A percentile compares a stretch with the other conserved stretches of the same genome.
Conservation (phyloP, 495 filamentous ascomycete species). For the Tuber indicum region DNA sequence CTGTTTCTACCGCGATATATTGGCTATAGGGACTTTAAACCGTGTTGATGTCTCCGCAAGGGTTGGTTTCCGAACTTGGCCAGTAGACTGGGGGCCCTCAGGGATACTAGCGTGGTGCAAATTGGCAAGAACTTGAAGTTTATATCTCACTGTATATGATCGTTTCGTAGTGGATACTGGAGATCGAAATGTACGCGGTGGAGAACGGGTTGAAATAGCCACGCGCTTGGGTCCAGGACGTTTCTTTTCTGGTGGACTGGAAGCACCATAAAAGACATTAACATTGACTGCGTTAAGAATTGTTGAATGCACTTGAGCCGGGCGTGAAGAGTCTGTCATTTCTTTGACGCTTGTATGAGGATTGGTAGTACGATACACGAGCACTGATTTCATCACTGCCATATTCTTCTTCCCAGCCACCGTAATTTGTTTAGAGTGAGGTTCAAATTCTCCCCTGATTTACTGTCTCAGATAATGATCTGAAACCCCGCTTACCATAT, state of each 20-base stretch:
- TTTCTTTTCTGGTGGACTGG: not conserved
- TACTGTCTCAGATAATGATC: not conserved
- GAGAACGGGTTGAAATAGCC: rapidly evolving
- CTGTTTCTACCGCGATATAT: not conserved
- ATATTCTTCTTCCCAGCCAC: not conserved
- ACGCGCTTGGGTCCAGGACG: not conserved
- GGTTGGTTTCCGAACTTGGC: not conserved
- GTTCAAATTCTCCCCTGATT: not conserved
- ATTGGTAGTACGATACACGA: not conserved
- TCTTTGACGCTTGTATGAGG: not conserved
- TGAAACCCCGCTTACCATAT: not conserved
- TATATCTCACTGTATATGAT: not conserved
- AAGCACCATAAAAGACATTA: not conserved
- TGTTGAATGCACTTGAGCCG: not conserved
- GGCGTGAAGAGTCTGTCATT: not conserved
- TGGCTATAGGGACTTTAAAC: not conserved
- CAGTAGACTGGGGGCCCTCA: not conserved
- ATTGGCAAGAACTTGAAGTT: not conserved
- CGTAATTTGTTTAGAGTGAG: not conserved
- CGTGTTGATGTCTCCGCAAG: not conserved
- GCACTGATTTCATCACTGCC: not conserved
- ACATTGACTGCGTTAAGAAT: not conserved
- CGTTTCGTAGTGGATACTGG: not conserved
- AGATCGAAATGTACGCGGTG: not conserved
- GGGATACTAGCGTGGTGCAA: not conserved